These are phyloP conservation scores for Alternaria sp. DNA, from an alignment of 2,329 filamentous ascomycete species.

Conservation along the genomic window DNA sequence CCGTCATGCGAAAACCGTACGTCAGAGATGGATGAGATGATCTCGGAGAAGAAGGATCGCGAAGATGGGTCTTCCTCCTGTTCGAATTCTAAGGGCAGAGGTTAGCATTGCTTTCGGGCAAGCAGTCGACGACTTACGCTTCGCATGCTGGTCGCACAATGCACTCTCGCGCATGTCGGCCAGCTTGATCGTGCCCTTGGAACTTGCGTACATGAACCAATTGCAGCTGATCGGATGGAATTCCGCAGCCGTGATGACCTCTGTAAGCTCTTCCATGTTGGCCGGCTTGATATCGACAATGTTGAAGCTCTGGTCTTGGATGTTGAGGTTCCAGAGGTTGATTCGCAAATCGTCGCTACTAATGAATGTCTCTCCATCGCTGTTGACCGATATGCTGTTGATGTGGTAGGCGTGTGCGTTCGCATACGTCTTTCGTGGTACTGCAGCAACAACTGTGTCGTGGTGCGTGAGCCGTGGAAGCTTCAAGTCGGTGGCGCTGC, in stretches of 20 bases:
- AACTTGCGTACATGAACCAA: conserved; percentile 99
- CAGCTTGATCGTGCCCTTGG: conserved; percentile 98
- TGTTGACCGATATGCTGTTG: conserved; percentile 99
- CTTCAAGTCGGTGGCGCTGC: conserved; percentile 82
- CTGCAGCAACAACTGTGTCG: conserved; percentile 96
- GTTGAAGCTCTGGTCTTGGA: conserved; percentile 99
- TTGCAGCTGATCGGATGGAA: conserved; percentile 98
- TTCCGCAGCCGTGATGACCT: conserved; percentile 97
- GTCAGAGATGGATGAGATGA: conserved; percentile 98
- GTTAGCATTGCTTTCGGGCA: conserved; percentile 12
- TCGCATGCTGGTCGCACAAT: conserved; percentile 93
- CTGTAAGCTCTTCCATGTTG: conserved; percentile 99
- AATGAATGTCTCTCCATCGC: conserved; percentile 98
- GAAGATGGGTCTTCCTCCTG: conserved; percentile 97
- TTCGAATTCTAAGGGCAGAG: conserved; percentile 78
- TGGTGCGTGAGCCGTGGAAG: conserved; percentile 96
- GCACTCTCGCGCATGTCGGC: conserved; percentile 98
- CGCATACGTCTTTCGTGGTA: conserved; percentile 93
- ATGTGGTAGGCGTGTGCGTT: conserved; percentile 99
- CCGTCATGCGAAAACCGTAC: conserved; percentile 97
- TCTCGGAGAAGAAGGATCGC: conserved; percentile 99
- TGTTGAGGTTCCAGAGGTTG: conserved; percentile 99
- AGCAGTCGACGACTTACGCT: conserved; percentile 71
- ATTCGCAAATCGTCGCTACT: conserved; percentile 97
- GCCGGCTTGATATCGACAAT: conserved; percentile 99